A percentile compares a stretch with the other conserved stretches of the same genome.
Evolutionary conservation across 371 early-diverging fungal genomes (phyloP).

Genomic region (Capillidium heterosporum): DNA sequence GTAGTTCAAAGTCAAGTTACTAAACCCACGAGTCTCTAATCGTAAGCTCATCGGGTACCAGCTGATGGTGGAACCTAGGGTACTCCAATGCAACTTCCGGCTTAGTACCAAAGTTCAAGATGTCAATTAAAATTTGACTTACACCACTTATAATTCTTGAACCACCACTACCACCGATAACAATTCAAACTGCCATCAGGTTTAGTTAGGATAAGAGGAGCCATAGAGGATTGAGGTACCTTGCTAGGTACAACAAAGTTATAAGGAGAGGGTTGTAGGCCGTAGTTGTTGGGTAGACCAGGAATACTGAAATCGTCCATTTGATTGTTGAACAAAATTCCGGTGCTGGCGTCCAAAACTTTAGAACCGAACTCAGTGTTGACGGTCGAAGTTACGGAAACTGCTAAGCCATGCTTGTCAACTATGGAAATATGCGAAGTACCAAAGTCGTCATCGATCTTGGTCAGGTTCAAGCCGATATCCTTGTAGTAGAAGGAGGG

Average conservation of each 20-base stretch:
- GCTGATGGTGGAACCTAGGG: slow-evolving; percentile 87
- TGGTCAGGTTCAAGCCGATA: slow-evolving; percentile 59
- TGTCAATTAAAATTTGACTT: slow-evolving; percentile 51
- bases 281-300: slow-evolving; percentile 63
- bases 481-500: slow-evolving; percentile 36
- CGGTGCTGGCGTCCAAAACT: slow-evolving; percentile 80
- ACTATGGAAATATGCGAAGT: slow-evolving; percentile 94
- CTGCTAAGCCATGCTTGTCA: slow-evolving; percentile 69
- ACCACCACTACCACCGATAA: slow-evolving; percentile 91
- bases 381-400: slow-evolving; percentile 84
- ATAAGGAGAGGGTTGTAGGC: slow-evolving; percentile 56
- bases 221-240: slow-evolving; percentile 80
- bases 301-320: slow-evolving; percentile 98
- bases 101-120: slow-evolving; percentile 44
- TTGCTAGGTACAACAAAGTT: slow-evolving; percentile 79
- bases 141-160: slow-evolving; percentile 80
- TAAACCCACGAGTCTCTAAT: background rate
- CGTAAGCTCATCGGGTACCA: slow-evolving; percentile 56
- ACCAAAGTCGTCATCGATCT: slow-evolving; percentile 64
- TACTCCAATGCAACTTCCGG: slow-evolving; percentile 51
- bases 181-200: slow-evolving; percentile 30
- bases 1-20: background rate
- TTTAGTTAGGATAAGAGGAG: slow-evolving; percentile 69
- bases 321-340: slow-evolving; percentile 94
- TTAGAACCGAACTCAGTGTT: slow-evolving; percentile 91